phyloP scores from a whole-genome alignment of 306 rosid species.

The Rosa lucieae region DNA sequence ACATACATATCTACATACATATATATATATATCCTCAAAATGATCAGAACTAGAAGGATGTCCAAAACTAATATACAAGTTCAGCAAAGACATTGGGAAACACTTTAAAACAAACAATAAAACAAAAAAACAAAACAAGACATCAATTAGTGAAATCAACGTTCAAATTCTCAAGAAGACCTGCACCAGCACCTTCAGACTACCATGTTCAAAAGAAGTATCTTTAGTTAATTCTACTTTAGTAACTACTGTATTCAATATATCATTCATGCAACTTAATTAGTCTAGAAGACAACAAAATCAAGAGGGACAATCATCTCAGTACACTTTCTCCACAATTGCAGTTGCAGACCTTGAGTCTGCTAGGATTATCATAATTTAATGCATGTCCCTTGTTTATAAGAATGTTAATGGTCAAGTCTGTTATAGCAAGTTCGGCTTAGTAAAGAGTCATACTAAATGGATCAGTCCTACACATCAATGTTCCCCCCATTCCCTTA shows the following conservation, averaged over 20 bases:
- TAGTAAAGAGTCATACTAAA: not conserved
- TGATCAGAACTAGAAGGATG: not conserved
- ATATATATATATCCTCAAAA: not conserved
- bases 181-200: not conserved
- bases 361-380: not conserved
- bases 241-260: not conserved
- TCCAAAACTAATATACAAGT: not conserved
- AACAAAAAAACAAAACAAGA: no score
- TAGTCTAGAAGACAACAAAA: conserved; percentile 4
- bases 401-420: not conserved
- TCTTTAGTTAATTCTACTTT: not conserved
- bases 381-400: not conserved
- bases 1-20: no score
- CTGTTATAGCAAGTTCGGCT: conserved; percentile 1
- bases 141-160: not conserved
- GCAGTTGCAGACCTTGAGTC: not conserved
- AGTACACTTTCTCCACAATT: not conserved
- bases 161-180: not conserved
- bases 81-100: not conserved
- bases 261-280: not conserved
- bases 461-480: not conserved
- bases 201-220: not conserved
- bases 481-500: not conserved
- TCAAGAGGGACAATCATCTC: not conserved
- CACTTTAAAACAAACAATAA: not conserved